phyloP scores from a whole-genome alignment of 164 flowering plant species.

The Kalanchoe fedtschenkoi region DNA sequence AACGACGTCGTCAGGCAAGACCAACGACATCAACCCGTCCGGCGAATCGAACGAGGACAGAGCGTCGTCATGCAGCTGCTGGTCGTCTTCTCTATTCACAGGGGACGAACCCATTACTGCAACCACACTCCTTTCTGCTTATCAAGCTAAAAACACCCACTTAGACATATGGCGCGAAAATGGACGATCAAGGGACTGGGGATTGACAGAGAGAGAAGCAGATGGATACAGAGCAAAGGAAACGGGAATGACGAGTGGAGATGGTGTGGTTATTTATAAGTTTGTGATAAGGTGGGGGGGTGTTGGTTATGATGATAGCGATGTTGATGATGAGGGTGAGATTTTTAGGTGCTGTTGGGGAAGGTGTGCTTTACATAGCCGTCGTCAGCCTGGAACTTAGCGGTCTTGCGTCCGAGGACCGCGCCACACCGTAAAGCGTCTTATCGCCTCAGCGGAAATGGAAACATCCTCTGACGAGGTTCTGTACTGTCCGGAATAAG shows the following conservation, averaged over 20 bases:
- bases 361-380: conserved; percentile 9
- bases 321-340: no score
- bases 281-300: neutral
- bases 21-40: neutral
- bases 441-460: no score
- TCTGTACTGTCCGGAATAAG: no score
- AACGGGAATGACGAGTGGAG: no score
- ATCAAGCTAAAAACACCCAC: no score
- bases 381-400: conserved; percentile 10
- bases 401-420: conserved; percentile 11
- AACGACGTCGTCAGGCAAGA: neutral
- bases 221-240: neutral
- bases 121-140: no score
- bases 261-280: neutral
- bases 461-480: no score
- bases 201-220: neutral
- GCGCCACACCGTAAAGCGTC: conserved; percentile 9
- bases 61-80: no score
- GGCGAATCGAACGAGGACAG: no score
- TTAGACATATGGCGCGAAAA: no score
- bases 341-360: no score
- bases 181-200: no score
- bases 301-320: neutral
- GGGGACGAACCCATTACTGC: neutral
- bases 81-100: neutral